Percentiles rank a stretch among this genome's conserved stretches.
Evolutionary conservation across 345 rosid genomes (phyloP).

Genomic region (Hirschfeldia incana): DNA sequence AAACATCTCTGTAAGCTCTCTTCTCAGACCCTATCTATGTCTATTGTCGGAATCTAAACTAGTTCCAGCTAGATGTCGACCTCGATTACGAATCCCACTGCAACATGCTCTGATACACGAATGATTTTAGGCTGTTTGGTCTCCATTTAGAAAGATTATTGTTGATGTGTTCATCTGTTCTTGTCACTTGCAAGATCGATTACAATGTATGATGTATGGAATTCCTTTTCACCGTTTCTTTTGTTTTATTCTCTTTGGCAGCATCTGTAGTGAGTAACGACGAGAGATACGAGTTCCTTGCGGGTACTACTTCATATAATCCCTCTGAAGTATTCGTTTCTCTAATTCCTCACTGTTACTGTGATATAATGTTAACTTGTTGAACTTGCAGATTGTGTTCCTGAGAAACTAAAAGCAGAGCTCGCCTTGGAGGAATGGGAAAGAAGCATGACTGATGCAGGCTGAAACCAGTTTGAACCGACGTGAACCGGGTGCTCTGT

Average conservation of each 20-base stretch:
- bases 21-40: not conserved
- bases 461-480: constrained; percentile 22
- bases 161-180: not conserved
- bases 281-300: constrained; percentile 75
- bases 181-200: not conserved
- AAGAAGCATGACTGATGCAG: constrained; percentile 34
- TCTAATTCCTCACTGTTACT: not conserved
- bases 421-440: constrained; percentile 57
- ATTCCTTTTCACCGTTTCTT: not conserved
- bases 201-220: not conserved
- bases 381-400: constrained; percentile 63
- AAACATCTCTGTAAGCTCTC: constrained; percentile 62
- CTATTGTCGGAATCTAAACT: not conserved
- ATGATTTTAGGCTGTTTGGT: not conserved
- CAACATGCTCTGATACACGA: not conserved
- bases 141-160: not conserved
- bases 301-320: constrained; percentile 47
- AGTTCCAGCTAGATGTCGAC: not conserved
- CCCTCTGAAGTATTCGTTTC: not conserved
- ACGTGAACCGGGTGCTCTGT: not conserved
- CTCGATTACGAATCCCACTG: not conserved
- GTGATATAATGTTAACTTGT: not conserved
- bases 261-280: constrained; percentile 61
- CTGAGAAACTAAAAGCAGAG: constrained; percentile 65
- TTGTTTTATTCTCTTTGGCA: constrained; percentile 42